Conservation (phyloP, 371 early-diverging fungal genomes). For the Haplosporangium sp. region DNA sequence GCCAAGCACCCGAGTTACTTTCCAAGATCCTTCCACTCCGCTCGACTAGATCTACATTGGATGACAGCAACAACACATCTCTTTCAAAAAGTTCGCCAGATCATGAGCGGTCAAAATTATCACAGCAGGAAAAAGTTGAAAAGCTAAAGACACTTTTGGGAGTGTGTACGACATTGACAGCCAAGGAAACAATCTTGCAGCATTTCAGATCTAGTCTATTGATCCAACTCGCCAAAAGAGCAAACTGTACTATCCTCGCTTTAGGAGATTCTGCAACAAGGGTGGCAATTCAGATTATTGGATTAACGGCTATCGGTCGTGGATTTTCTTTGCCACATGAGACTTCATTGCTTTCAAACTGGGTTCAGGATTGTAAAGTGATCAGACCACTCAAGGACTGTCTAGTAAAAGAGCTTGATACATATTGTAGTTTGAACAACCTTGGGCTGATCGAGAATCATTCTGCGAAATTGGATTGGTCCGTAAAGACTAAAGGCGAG, state of each 20-base stretch:
- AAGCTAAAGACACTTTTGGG: conserved; percentile 31
- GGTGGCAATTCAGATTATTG: conserved; percentile 83
- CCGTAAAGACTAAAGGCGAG: conserved; percentile 34
- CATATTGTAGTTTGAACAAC: conserved; percentile 70
- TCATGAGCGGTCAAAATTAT: conserved; percentile 16
- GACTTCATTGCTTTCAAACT: conserved; percentile 70
- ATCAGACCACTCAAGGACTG: conserved; percentile 89
- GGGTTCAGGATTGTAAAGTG: conserved; percentile 59
- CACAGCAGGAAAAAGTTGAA: conserved; percentile 26
- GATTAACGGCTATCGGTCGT: conserved; percentile 85
- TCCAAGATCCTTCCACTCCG: conserved; percentile 24
- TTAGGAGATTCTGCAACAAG: conserved; percentile 86
- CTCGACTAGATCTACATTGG: not conserved
- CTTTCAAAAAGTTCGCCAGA: not conserved
- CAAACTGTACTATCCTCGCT: conserved; percentile 74
- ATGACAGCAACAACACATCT: not conserved
- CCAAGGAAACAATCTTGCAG: conserved; percentile 71
- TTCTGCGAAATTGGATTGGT: conserved; percentile 26
- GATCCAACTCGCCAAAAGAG: conserved; percentile 45
- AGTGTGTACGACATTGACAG: conserved; percentile 61
- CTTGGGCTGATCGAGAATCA: conserved; percentile 54
- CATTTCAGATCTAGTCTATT: conserved; percentile 73
- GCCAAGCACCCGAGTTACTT: conserved; percentile 46
- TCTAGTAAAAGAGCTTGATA: conserved; percentile 82
- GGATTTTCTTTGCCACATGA: conserved; percentile 88